phyloP scores from a whole-genome alignment of 768 basidiomycete genomes.

The Coprinopsis strossmayeri region DNA sequence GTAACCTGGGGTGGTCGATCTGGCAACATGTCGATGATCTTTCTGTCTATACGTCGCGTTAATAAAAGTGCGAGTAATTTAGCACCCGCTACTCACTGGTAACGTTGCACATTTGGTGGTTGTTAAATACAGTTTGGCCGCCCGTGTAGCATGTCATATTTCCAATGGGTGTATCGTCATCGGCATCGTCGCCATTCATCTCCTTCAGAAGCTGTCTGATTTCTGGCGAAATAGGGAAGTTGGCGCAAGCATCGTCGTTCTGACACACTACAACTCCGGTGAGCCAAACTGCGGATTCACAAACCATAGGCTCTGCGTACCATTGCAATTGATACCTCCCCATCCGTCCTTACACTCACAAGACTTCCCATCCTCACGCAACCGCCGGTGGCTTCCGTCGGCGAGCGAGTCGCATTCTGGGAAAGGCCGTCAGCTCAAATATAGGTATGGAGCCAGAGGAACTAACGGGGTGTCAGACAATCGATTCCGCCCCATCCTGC shows the following conservation, averaged over 20 bases:
- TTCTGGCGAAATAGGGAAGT: conserved; percentile 55
- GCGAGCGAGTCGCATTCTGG: conserved; percentile 92
- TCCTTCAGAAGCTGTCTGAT: conserved; percentile 11
- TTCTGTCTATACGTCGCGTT: conserved; percentile 57
- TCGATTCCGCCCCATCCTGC: conserved; percentile 98
- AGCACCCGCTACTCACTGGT: conserved; percentile 61
- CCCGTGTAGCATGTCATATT: conserved; percentile 91
- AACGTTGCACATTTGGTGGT: conserved; percentile 97
- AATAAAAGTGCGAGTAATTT: not conserved
- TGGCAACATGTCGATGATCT: conserved; percentile 90
- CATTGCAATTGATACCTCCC: conserved; percentile 97
- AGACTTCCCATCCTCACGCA: conserved; percentile 65
- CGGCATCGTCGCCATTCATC: conserved; percentile 10
- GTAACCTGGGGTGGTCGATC: conserved; percentile 92
- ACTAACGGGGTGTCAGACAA: conserved; percentile 86
- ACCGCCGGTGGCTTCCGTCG: conserved; percentile 79
- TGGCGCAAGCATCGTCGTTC: conserved; percentile 69
- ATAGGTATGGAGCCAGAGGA: not conserved
- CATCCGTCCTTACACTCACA: conserved; percentile 95
- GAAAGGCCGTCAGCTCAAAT: conserved; percentile 5
- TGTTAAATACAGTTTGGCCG: conserved; percentile 89
- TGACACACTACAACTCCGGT: conserved; percentile 65
- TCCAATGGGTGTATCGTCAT: conserved; percentile 10
- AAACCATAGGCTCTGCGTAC: conserved; percentile 36
- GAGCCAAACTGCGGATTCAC: not conserved